Conservation (phyloP, 2,329 filamentous ascomycete genomes). For the Didymella arachidicola region DNA sequence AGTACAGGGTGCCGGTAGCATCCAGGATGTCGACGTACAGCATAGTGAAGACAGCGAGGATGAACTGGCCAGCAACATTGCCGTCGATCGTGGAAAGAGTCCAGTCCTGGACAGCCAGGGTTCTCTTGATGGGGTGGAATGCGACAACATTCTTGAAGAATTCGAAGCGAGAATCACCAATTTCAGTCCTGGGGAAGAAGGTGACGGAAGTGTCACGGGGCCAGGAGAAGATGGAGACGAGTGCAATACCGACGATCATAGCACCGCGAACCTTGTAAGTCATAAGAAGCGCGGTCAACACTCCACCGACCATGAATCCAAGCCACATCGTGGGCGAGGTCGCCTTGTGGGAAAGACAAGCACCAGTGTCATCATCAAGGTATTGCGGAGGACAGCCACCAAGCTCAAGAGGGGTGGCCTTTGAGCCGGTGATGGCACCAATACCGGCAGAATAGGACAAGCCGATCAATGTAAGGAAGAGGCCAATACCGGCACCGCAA, state of each 20-base stretch:
- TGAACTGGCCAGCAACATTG: conserved; percentile 76
- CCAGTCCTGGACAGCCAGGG: conserved; percentile 77
- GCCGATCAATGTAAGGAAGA: conserved; percentile 81
- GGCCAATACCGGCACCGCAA: conserved; percentile 89
- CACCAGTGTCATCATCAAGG: conserved; percentile 50
- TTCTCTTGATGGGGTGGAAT: conserved; percentile 78
- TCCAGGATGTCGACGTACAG: conserved; percentile 91
- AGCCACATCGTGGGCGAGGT: conserved; percentile 84
- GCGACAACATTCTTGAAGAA: conserved; percentile 89
- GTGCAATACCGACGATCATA: conserved; percentile 80
- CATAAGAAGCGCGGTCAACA: conserved; percentile 81
- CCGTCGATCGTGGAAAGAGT: conserved; percentile 58
- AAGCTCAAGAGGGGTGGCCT: conserved; percentile 73
- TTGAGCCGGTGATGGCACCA: conserved; percentile 74
- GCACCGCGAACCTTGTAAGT: conserved; percentile 87
- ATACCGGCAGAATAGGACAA: conserved; percentile 84
- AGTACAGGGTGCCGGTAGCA: conserved; percentile 81
- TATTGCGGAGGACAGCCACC: conserved; percentile 73
- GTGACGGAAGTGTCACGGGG: conserved; percentile 78
- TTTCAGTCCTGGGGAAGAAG: conserved; percentile 75
- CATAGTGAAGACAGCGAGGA: conserved; percentile 84
- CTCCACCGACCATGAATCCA: conserved; percentile 84
- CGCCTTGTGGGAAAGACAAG: conserved; percentile 77
- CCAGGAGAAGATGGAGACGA: conserved; percentile 90
- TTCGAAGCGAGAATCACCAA: conserved; percentile 75